Base-by-base conservation (phyloP, 352 stramenopile species). In the Pythium guiyangense region DNA sequence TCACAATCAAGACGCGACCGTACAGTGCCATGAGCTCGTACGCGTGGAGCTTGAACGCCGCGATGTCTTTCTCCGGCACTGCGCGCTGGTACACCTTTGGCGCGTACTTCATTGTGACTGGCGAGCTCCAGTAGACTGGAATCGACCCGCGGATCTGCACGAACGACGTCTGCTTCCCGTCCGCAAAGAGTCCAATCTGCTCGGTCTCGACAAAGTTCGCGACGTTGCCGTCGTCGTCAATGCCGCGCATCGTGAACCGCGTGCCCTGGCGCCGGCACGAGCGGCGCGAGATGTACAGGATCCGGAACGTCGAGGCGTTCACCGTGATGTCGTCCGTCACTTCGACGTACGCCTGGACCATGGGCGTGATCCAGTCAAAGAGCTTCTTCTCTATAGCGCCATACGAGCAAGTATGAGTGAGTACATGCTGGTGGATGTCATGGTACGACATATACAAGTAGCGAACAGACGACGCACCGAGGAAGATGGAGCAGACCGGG, bases 131-230 rank as follows among this genome's bases (percentile, higher is more conserved):
- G 52, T 93, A 83, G 9, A 98, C 60, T 20, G 96, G 96, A 51
- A 99, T 98, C 20, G 92, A 98, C 31, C 96, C 96, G 14, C 96
- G 88, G 37, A 96, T 97, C 71, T 91, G 72, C 57, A 85, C 71
- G 50, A 84, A 88, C 9, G 86, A 89, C 26, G 67, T 82, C 47
- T 83, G 67, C 49, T 58, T 63, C 15, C 71, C 75, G 40, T 89
- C 70, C 2, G 65, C 53, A 44, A 93, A 79, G 26, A 97, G 54
- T 54, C 84, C 84, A 49, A 98, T 90, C 76, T 98, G 92, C 69
- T 98, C 96, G 6, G 90, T 98, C 70, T 98, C 96, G 17, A 96
- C 94, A 70, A 97, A 98, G 73, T 98, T 98, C 25, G 96, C 94
- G 22, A 97, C 90, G 50, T 94, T 84, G 35, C 93, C 94, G 10